Base-by-base conservation (phyloP, 192 early-diverging fungal species). In the Kickxella alabastrina region DNA sequence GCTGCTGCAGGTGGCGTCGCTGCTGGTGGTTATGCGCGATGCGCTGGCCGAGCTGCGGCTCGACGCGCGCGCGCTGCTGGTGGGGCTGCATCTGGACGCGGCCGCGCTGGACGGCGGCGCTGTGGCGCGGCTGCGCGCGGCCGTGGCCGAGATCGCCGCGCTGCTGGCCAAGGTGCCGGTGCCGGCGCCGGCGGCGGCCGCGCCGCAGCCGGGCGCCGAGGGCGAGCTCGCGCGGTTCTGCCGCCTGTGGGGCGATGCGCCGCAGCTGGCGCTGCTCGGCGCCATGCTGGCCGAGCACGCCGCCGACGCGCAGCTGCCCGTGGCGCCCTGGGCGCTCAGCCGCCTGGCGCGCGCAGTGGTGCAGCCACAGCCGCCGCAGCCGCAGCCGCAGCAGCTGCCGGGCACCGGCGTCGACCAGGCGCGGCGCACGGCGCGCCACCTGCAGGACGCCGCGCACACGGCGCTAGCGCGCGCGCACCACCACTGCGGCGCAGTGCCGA, bases 181-280 rank as follows among this genome's bases (percentile, higher is more conserved):
- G 17, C 60, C 51, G 42, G 51, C 55, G 14, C 35, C 31, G 2
- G 56, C 28, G 19, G 26, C 17, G n/a, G 67, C n/a, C n/a, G n/a
- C n/a, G n/a, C 60, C 51, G 42, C 55, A 59, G 14, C 35, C 31
- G 2, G 56, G 23, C 15, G 26, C 17, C 17, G 67, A 62, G 42
- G 52, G 43, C 43, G 68, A 62, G 19, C 54, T 71, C 18, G 68
- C 59, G 56, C 45, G 68, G 23, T 52, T 71, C 26, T 71, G 60
- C 39, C 39, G 61, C 8, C 49, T 63, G 51, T 63, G 60, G 68
- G 68, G 56, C 46, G 68, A 71, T 48, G 36, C 68, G 13, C 28
- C 28, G 34, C 57, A 54, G 19, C 13, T 71, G 22, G 35, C 48
- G 25, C 42, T 71, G 6, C 28, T 71, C 2, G 68, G 59, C 10